Evolutionary conservation across 2,329 filamentous ascomycete species (phyloP).

Genomic region (Ampelomyces quisqualis): DNA sequence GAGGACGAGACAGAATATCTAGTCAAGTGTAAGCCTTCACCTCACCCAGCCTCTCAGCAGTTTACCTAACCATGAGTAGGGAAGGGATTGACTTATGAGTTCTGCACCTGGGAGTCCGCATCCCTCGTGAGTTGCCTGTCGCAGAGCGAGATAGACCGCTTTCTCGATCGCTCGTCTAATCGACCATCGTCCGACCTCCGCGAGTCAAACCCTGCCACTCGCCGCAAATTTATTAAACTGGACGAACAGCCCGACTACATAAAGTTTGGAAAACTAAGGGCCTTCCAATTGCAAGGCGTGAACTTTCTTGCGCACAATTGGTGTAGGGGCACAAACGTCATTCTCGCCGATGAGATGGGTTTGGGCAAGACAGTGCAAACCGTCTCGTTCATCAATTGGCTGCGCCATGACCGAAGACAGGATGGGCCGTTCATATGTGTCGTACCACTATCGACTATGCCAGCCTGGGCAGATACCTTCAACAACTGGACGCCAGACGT

Average conservation of each 20-base stretch:
- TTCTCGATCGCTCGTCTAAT: slow-evolving; percentile 77
- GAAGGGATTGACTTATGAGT: slow-evolving; percentile 91
- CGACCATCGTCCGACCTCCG: slow-evolving; percentile 77
- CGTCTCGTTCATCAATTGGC: slow-evolving; percentile 94
- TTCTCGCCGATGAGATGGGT: slow-evolving; percentile 98
- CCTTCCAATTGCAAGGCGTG: slow-evolving; percentile 90
- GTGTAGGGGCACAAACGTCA: slow-evolving; percentile 91
- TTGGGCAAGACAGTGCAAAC: slow-evolving; percentile 98
- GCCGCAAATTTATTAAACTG: slow-evolving; percentile 56
- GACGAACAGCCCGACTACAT: slow-evolving; percentile 85
- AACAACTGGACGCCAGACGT: slow-evolving; percentile 93
- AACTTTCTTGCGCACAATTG: slow-evolving; percentile 97
- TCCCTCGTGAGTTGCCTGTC: slow-evolving; percentile 74
- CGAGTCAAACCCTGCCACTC: slow-evolving; percentile 73
- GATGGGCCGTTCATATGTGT: slow-evolving; percentile 95
- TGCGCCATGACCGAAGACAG: slow-evolving; percentile 83
- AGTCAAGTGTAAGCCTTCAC: slow-evolving; percentile 70
- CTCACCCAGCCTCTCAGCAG: slow-evolving; percentile 7
- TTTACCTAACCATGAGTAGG: slow-evolving; percentile 39
- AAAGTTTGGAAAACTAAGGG: slow-evolving; percentile 77
- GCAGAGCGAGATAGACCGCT: slow-evolving; percentile 89
- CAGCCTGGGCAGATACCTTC: slow-evolving; percentile 97
- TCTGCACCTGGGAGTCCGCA: slow-evolving; percentile 88
- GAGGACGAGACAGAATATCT: slow-evolving; percentile 85
- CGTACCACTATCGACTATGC: slow-evolving; percentile 95